These are phyloP conservation scores for Alternaria gaisen DNA, from an alignment of 2,329 filamentous ascomycete genomes.

Conservation along the genomic window DNA sequence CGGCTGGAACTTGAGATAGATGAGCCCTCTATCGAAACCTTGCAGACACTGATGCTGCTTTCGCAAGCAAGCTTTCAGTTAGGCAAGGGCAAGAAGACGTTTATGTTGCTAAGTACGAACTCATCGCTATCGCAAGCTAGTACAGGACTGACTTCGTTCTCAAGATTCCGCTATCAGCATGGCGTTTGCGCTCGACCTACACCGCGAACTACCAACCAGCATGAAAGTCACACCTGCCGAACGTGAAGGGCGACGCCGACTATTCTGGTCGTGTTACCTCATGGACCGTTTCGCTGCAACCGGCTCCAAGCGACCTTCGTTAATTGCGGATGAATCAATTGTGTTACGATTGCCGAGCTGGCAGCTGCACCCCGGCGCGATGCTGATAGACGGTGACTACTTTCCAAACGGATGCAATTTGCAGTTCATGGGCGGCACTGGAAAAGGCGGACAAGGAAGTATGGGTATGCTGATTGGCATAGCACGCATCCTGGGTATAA, in stretches of 20 bases:
- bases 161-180: constrained; percentile 80
- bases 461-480: constrained; percentile 86
- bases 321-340: constrained; percentile 80
- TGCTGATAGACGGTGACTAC: constrained; percentile 78
- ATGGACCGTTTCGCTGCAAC: constrained; percentile 85
- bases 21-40: constrained; percentile 78
- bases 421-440: constrained; percentile 73
- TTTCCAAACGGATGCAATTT: constrained; percentile 83
- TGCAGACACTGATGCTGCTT: constrained; percentile 79
- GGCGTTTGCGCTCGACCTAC: constrained; percentile 81
- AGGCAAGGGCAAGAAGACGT: constrained; percentile 83
- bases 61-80: constrained; percentile 78
- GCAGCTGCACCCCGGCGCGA: constrained; percentile 67
- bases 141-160: constrained; percentile 27
- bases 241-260: constrained; percentile 76
- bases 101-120: constrained; percentile 78
- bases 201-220: constrained; percentile 75
- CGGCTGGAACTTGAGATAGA: constrained; percentile 78
- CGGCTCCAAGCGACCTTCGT: constrained; percentile 81
- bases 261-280: constrained; percentile 90
- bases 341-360: constrained; percentile 78
- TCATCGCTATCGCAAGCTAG: not conserved
- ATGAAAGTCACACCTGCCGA: constrained; percentile 71
- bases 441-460: constrained; percentile 76
- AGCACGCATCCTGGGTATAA: constrained; percentile 80